Base-by-base conservation (phyloP, 768 basidiomycete genomes). In the Tephrocybe rancida region DNA sequence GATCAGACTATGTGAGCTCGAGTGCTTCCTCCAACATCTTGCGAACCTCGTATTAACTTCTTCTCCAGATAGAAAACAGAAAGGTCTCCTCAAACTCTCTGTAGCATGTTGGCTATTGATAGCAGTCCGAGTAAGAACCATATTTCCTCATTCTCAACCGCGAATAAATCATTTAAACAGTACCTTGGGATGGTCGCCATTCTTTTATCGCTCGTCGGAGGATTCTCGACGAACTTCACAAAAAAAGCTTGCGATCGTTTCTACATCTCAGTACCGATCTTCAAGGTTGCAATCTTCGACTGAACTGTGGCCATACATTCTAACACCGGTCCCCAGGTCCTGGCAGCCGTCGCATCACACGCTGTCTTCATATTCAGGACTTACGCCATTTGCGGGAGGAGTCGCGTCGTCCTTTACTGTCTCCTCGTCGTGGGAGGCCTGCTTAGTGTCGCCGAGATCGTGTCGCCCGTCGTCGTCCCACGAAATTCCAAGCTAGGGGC, bases 181-280 rank as follows among this genome's bases (percentile, higher is more conserved):
- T 62, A 62, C 29, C 58, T 62, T 27, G 61, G 58, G 16, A 62
- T 62, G 61, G 47, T 44, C n/a, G 52, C 52, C 27, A 62, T 60
- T 37, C 18, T 62, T 32, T 38, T 62, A 42, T 34, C 52, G 3
- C 22, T 62, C n/a, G 54, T 60, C 6, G 61, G 61, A 34, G 58
- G 57, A 13, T 62, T 62, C 21, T 51, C 58, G 21, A 55, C 48
- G 22, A 56, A 21, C 34, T 62, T 62, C 24, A 60, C 61, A 0
- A 27, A 16, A 35, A 19, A 43, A 39, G 55, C 61, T 0, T 62
- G 61, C 29, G 44, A 43, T 13, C 46, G 24, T 2, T 62, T 52
- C 41, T 62, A 55, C 46, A 45, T 62, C 16, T 29, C 61, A 9
- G 58, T 62, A 2, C 61, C 61, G 7, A 39, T 60, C 10, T 27